Evolutionary conservation across 2,329 filamentous ascomycete genomes (phyloP), one percentile per base, ranked within the genome.

Genomic region (Periconia macrospinosa): DNA sequence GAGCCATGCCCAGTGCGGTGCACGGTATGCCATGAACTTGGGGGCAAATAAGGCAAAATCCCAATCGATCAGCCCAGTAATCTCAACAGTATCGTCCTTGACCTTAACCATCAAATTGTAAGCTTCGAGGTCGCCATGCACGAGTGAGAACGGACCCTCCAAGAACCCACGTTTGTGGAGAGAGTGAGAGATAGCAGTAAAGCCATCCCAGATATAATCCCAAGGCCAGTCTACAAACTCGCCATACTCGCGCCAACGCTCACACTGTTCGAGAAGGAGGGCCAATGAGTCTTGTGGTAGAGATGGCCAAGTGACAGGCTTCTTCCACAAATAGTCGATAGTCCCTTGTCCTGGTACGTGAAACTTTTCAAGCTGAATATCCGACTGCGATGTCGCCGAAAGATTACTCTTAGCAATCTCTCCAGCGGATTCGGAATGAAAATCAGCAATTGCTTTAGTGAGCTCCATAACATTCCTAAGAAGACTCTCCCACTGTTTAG

Each of bases 61-160:
- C 70, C 71, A 74, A 52, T 74, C 70, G 1, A 74, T 56, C 17
- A 75, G 61, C 11, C 43, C 67, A 1, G 65, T 64, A 11, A 70
- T 51, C 7, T 50, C 14, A 7, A 57, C 42, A 13, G 47, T n/a
- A 19, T 50, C 14, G 17, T 49, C 50, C 6, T 42, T 27, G 13
- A 58, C 41, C n/a, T 63, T 50, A 6, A 66, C 59, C 0, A 75
- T 55, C 10, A 74, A 56, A 51, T 74, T 73, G 15, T 62, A 62
- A 1, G 55, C 42, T 1, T 50, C 53, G 2, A 75, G 47, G 51
- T 74, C 68, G 2, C 63, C 47, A 47, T 74, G 70, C 2, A 51
- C 57, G 46, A 48, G 61, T 15, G 46, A 51, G 47, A 47, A 63
- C 14, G 54, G 43, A 6, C 54, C 54, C 3, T 51, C 30, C 14